These are phyloP conservation scores for Cyclotella cryptica DNA, from an alignment of 108 stramenopile species.

Conservation along the genomic window DNA sequence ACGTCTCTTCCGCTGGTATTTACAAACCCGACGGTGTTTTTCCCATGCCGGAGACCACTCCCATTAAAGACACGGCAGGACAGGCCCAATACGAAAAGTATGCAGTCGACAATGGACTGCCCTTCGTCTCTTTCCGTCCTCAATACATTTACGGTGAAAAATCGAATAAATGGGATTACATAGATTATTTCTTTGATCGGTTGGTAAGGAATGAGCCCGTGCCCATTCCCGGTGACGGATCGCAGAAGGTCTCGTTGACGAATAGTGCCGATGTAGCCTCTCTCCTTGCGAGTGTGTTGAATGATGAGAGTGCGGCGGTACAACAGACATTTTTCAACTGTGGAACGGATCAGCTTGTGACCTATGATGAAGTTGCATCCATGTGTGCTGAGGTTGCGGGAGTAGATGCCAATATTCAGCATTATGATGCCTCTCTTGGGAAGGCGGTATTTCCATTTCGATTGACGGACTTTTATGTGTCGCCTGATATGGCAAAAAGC, in stretches of 20 bases:
- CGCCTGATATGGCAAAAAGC: conserved; percentile 76
- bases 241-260: conserved; percentile 82
- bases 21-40: conserved; percentile 74
- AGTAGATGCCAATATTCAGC: conserved; percentile 63
- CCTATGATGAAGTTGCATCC: conserved; percentile 79
- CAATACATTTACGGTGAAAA: conserved; percentile 88
- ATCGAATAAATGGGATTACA: conserved; percentile 84
- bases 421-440: conserved; percentile 72
- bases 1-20: conserved; percentile 82
- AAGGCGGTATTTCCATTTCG: conserved; percentile 87
- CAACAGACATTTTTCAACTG: conserved; percentile 85
- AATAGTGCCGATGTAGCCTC: conserved; percentile 86
- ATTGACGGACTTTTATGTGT: conserved; percentile 78
- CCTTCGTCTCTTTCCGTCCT: conserved; percentile 82
- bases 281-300: conserved; percentile 69
- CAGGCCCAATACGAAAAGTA: conserved; percentile 74
- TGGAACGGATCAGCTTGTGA: conserved; percentile 74
- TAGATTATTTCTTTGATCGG: conserved; percentile 89
- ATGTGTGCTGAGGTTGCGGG: conserved; percentile 87
- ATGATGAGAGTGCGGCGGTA: conserved; percentile 78
- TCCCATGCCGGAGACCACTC: conserved; percentile 86
- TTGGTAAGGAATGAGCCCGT: conserved; percentile 64
- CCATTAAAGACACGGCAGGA: conserved; percentile 78
- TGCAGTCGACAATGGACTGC: conserved; percentile 69
- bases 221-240: conserved; percentile 81